These are phyloP conservation scores for Thuidium tamariscinum DNA, from an alignment of 225 moss, liverwort and hornwort genomes.

Conservation along the genomic window DNA sequence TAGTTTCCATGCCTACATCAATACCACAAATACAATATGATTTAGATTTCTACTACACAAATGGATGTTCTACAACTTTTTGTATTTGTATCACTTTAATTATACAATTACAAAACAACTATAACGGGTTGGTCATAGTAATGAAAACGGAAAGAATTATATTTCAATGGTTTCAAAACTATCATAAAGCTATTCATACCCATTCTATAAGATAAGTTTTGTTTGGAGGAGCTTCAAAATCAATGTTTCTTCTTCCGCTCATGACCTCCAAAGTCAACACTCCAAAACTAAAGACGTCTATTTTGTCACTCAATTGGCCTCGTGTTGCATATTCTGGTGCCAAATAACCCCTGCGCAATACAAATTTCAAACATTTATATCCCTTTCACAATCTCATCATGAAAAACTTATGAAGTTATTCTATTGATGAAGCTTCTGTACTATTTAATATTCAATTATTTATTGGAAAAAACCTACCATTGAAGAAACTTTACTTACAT, in stretches of 20 bases:
- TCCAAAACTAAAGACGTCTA: slow-evolving; percentile 48
- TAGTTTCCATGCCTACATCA: slow-evolving; percentile 12
- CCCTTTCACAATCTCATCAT: background rate
- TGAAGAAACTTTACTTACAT: background rate
- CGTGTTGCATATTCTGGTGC: slow-evolving; percentile 47
- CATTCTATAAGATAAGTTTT: slow-evolving; percentile 38
- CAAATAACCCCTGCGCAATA: slow-evolving; percentile 19
- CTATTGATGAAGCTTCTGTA: background rate
- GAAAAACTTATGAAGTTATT: background rate
- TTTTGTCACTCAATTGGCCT: slow-evolving; percentile 47
- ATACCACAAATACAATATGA: background rate
- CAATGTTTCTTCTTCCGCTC: slow-evolving; percentile 38
- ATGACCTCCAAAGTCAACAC: slow-evolving; percentile 42
- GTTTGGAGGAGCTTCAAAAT: slow-evolving; percentile 14
- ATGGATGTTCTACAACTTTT: rapidly evolving
- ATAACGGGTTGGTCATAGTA: rapidly evolving
- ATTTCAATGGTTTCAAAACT: background rate
- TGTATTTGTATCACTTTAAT: background rate
- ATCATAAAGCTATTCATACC: background rate
- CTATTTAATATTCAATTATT: background rate
- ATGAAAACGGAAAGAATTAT: rapidly evolving
- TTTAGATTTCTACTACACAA: background rate
- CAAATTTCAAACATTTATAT: background rate
- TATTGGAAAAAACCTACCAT: no score
- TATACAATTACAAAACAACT: rapidly evolving